These are phyloP conservation scores for Rubia tinctorum DNA, from an alignment of 305 asterid species.

Conservation along the genomic window DNA sequence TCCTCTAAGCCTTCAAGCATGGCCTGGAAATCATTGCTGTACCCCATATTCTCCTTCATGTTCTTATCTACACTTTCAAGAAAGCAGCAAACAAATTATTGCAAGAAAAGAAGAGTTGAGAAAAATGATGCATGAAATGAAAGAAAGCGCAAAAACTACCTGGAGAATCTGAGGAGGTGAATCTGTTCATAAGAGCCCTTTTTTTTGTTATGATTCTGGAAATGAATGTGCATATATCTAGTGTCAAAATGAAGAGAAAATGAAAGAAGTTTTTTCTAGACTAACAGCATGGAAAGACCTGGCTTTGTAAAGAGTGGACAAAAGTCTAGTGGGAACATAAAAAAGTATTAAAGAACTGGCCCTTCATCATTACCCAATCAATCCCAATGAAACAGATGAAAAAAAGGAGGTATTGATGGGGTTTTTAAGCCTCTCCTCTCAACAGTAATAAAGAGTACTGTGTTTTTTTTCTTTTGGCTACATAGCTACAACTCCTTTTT, in stretches of 20 bases:
- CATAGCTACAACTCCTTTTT: constrained; percentile 29
- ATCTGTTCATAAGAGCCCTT: constrained; percentile 23
- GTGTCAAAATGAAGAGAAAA: neutral
- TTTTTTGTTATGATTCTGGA: neutral
- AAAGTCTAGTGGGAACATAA: constrained; percentile 10
- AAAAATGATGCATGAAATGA: neutral
- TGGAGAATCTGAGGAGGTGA: constrained; percentile 34
- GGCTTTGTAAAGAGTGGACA: constrained; percentile 10
- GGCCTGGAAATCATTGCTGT: constrained; percentile 29
- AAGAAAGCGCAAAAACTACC: constrained; percentile 11
- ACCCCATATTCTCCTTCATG: constrained; percentile 11
- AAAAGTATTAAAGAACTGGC: constrained; percentile 18
- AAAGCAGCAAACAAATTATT: neutral
- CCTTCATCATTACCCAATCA: constrained; percentile 37
- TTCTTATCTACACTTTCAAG: constrained; percentile 22
- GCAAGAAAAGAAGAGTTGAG: neutral
- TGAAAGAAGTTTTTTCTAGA: constrained; percentile 1
- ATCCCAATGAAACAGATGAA: constrained; percentile 18
- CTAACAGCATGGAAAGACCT: constrained; percentile 8
- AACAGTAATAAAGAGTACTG: constrained; percentile 10
- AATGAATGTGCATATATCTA: constrained; percentile 8
- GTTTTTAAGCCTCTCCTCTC: constrained; percentile 14
- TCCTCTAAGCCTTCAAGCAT: constrained; percentile 39
- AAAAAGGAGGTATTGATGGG: constrained; percentile 12
- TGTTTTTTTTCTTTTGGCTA: constrained; percentile 14